These are phyloP conservation scores for Boletus sp. DNA, from an alignment of 768 basidiomycete species.

Conservation along the genomic window DNA sequence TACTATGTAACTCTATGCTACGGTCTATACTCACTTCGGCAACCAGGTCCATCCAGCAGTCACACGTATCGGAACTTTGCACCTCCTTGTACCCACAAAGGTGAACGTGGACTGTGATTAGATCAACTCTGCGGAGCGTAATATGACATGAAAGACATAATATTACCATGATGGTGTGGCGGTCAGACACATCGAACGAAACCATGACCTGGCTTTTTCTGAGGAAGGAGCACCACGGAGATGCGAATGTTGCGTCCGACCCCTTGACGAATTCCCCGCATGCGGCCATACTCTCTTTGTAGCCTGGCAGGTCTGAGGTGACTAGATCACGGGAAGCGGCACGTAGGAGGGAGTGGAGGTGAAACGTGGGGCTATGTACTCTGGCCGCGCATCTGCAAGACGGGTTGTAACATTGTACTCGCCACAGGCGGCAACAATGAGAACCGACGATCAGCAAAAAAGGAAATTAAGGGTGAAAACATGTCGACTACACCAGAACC, in stretches of 20 bases:
- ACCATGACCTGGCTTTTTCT: not conserved
- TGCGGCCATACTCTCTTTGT: not conserved
- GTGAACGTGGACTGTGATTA: not conserved
- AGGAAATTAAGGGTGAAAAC: too few relatives aligned
- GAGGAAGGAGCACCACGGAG: not conserved
- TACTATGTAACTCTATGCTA: not conserved
- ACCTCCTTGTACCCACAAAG: not conserved
- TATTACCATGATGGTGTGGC: not conserved
- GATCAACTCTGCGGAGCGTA: not conserved
- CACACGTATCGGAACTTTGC: not conserved
- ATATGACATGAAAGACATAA: not conserved
- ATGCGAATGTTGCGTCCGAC: not conserved
- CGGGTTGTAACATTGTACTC: too few relatives aligned
- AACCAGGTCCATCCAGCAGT: not conserved
- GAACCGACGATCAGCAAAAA: too few relatives aligned
- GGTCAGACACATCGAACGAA: not conserved
- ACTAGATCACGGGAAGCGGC: not conserved
- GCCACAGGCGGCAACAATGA: too few relatives aligned
- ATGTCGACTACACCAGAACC: too few relatives aligned
- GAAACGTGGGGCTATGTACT: too few relatives aligned
- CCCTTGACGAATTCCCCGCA: not conserved
- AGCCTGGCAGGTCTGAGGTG: not conserved
- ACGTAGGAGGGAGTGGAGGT: not conserved
- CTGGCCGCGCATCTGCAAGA: too few relatives aligned
- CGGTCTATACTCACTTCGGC: not conserved